Conservation (phyloP, 2,329 filamentous ascomycete genomes). For the Apiospora arundinis region DNA sequence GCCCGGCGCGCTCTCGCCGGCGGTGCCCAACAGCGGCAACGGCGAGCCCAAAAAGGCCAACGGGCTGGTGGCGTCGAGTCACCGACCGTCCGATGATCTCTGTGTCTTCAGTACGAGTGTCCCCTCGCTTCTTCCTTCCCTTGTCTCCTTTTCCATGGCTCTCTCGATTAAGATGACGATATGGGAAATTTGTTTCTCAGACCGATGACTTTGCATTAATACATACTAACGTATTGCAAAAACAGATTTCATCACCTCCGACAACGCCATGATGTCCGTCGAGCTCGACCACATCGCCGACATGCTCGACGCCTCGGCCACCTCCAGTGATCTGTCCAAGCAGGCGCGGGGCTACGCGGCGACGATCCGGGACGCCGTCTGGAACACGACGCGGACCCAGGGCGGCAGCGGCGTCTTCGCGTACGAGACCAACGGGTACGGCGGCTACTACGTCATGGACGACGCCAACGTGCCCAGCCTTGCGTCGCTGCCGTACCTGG, state of each 20-base stretch:
- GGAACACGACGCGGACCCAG: constrained; percentile 9
- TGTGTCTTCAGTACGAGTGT: neutral
- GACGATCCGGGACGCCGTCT: constrained; percentile 17
- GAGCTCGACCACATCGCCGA: constrained; percentile 18
- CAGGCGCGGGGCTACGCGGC: neutral
- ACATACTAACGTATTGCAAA: no score
- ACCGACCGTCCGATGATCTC: constrained; percentile 18
- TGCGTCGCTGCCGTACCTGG: constrained; percentile 59
- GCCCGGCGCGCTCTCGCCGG: constrained; percentile 13
- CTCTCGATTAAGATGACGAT: no score
- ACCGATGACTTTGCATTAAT: no score
- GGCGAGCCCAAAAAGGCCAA: constrained; percentile 18
- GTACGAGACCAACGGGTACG: constrained; percentile 67
- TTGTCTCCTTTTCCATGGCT: no score
- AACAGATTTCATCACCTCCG: constrained; percentile 19
- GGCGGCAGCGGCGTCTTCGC: constrained; percentile 55
- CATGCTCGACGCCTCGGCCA: neutral
- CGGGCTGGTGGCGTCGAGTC: constrained; percentile 17
- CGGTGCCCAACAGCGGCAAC: constrained; percentile 19
- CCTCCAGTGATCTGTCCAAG: neutral
- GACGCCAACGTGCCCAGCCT: constrained; percentile 65
- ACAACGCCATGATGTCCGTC: constrained; percentile 24
- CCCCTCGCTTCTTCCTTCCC: no score
- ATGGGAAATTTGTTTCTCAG: no score
- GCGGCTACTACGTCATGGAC: constrained; percentile 42